A percentile compares a stretch with the other conserved stretches of the same genome.
phyloP scores from a whole-genome alignment of 2,329 filamentous ascomycete genomes.

The Hypoxylon sp. region DNA sequence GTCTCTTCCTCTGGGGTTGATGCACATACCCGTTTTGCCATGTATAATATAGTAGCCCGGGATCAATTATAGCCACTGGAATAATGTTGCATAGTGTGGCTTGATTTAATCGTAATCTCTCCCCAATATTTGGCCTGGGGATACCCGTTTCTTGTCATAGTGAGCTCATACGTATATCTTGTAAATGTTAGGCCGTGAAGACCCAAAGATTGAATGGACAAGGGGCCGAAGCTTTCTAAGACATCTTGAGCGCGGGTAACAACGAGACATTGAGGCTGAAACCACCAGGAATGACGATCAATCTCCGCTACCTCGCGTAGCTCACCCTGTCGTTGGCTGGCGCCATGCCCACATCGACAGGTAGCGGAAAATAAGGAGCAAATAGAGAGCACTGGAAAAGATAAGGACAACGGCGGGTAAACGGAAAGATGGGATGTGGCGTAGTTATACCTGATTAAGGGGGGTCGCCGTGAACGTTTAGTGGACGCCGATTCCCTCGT shows the following conservation, averaged over 20 bases:
- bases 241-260: neutral
- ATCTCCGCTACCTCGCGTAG: neutral
- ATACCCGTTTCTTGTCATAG: neutral
- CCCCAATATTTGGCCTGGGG: neutral
- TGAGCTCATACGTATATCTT: neutral
- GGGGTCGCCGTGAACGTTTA: constrained; percentile 10
- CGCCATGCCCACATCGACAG: neutral
- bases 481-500: constrained; percentile 21
- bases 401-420: neutral
- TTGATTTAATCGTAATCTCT: neutral
- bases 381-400: neutral
- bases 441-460: neutral
- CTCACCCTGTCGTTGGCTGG: neutral
- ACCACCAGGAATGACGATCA: neutral
- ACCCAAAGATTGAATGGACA: no score
- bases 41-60: neutral
- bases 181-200: neutral
- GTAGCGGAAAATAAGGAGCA: neutral
- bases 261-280: constrained; percentile 1
- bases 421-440: neutral
- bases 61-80: neutral
- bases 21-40: constrained; percentile 31
- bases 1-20: neutral
- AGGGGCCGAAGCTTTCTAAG: neutral
- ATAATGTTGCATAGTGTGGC: constrained; percentile 13